These are phyloP conservation scores for Daucus carota DNA, from an alignment of 129 eudicot species.

Conservation along the genomic window DNA sequence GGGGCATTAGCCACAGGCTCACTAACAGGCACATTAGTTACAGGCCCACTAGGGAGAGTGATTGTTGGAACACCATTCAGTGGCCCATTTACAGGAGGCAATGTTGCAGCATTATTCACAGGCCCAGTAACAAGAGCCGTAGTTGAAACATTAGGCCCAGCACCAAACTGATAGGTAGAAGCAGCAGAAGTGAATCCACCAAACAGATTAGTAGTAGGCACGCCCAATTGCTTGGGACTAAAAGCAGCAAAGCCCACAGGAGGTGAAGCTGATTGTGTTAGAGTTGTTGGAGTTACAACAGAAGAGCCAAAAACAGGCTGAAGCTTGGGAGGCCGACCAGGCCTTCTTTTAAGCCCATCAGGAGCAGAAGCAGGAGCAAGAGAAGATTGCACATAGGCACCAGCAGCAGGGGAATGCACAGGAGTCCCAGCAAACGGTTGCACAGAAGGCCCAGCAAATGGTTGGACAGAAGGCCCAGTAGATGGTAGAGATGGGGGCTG, in stretches of 20 bases:
- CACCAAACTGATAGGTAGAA: neutral
- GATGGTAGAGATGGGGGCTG: neutral
- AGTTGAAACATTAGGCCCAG: slow-evolving; percentile 3
- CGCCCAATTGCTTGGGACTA: neutral
- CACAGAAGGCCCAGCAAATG: neutral
- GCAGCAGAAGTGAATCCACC: neutral
- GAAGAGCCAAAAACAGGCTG: neutral
- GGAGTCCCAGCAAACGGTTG: neutral
- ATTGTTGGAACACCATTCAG: neutral
- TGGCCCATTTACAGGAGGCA: neutral
- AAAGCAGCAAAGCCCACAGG: neutral
- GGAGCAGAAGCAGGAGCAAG: neutral
- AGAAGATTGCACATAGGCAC: neutral
- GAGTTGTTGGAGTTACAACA: neutral
- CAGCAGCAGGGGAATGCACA: neutral
- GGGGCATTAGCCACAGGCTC: neutral
- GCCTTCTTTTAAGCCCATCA: slow-evolving; percentile 28
- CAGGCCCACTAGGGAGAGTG: neutral
- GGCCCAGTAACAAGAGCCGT: neutral
- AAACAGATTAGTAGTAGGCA: neutral
- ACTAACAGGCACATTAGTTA: neutral
- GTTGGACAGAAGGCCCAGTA: neutral
- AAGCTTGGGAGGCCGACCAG: slow-evolving; percentile 50
- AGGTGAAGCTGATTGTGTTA: neutral
- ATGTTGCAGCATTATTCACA: neutral